Evolutionary conservation across 139 green algal genomes (phyloP), one percentile per base, ranked within the genome.

Genomic region (Astrephomene gubernaculifera): DNA sequence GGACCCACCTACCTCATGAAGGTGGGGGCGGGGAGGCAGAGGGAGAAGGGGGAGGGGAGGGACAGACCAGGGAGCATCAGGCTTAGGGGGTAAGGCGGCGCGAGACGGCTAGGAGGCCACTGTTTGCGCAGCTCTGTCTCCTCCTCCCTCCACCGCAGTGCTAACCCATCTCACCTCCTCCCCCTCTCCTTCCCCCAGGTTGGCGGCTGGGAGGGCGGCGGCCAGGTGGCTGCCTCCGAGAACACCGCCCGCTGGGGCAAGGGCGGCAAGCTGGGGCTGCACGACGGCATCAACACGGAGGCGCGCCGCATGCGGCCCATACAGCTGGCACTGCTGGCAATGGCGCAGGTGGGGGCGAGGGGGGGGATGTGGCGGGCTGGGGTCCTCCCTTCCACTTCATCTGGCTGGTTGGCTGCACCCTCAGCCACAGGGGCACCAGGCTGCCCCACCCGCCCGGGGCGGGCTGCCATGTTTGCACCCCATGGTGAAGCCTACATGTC

Each of bases 251-350:
- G 33, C n/a, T 85, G 79, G 79, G 24, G 24, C 61, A 85, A 85
- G 79, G 53, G n/a, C n/a, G n/a, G 10, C 63, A 65, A 65, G 64
- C n/a, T 22, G 31, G 64, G 79, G 33, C 35, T 64, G 36, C 17
- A 74, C 57, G 45, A 67, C 43, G 64, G 69, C 71, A 44, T 88
- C 24, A 86, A 88, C 81, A 88, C 60, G 10, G 63, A 35, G 9
- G 84, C 88, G 1, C 38, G 36, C 54, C 80, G 85, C n/a, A 82
- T 91, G 72, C 24, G 68, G 43, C 88, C 88, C n/a, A 68, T 91
- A 1, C 88, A 91, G 84, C 79, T 79, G 38, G 84, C 88, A 29
- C 64, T 89, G 33, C 35, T 91, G 41, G 31, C 38, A 35, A 79
- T 91, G 43, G 44, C 79, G 63, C 78, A 84, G 75, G 75, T 83